Base-by-base conservation (phyloP, 306 rosid genomes). In the Vigna mungo region DNA sequence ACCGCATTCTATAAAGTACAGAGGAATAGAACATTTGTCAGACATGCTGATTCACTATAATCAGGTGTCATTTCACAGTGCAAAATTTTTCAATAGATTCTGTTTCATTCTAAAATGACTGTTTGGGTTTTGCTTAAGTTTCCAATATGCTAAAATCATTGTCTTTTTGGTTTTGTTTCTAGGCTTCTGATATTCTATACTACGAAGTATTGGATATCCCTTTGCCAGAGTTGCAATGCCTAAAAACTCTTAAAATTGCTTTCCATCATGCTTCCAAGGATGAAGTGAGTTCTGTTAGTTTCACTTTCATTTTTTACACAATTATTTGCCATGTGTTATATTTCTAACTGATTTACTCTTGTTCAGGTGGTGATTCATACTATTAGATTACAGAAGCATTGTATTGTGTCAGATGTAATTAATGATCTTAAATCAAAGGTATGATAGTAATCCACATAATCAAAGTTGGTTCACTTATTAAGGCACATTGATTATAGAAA, bases 171-270 rank as follows among this genome's bases (percentile, higher is more conserved):
- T 63, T 83, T 71, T 43, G 16, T 41, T 80, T 70, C 47, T 25
- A 92, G 81, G 84, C 85, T 68, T 87, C 90, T 52, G 96, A 92
- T 83, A 85, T 92, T 77, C 78, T 92, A 61, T 92, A 92, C 82
- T 92, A 88, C 70, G 97, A 92, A 81, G 88, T 92, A 39, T 74
- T 92, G 88, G 97, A 92, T 81, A 90, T 92, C 46, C 96, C 97
- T 71, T 93, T 92, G 16, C 97, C 97, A 4, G 93, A 92, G 78
- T 71, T 92, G 66, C 96, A 92, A 81, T 88, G 90, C 75, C 81
- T 92, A 36, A 92, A 92, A 72, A 87, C 87, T 34, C 87, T 92
- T 53, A 92, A 90, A 82, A 89, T 92, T 83, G 90, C 95, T 78
- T 90, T 87, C 80, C 95, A 88, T 86, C 97, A 88, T 75, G 87